phyloP scores from a whole-genome alignment of 1,139 yeast species.

The Suhomyces terraborum region DNA sequence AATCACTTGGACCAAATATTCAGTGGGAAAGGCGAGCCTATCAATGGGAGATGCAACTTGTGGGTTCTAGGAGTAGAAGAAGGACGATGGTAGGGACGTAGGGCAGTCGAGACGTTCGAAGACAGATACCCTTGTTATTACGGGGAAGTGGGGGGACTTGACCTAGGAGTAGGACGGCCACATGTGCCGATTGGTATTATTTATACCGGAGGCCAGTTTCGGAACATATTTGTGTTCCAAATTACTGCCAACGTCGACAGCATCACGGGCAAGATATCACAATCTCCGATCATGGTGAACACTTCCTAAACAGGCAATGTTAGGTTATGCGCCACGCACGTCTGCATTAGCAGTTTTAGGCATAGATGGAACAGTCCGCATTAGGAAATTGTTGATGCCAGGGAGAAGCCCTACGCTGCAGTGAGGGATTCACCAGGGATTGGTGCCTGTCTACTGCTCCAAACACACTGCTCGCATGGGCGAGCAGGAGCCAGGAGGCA shows the following conservation, averaged over 20 bases:
- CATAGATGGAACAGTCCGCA: conserved; percentile 6
- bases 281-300: conserved; percentile 5
- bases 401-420: neutral
- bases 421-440: too few relatives aligned
- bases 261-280: conserved; percentile 4
- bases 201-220: conserved; percentile 4
- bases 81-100: too few relatives aligned
- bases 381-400: conserved; percentile 8
- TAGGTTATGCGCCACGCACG: conserved; percentile 11
- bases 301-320: conserved; percentile 15
- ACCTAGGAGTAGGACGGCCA: neutral
- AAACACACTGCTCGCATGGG: too few relatives aligned
- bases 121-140: neutral
- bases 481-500: too few relatives aligned
- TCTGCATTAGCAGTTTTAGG: conserved; percentile 10
- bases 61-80: too few relatives aligned
- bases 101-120: neutral
- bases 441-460: too few relatives aligned
- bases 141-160: neutral
- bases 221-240: neutral
- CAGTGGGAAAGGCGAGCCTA: too few relatives aligned
- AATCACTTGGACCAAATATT: conserved; percentile 1
- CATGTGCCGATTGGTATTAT: conserved; percentile 7
- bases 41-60: too few relatives aligned
- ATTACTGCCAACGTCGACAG: conserved; percentile 5